Evolutionary conservation across 352 stramenopile species (phyloP).

Genomic region (Globisporangium middletonii): DNA sequence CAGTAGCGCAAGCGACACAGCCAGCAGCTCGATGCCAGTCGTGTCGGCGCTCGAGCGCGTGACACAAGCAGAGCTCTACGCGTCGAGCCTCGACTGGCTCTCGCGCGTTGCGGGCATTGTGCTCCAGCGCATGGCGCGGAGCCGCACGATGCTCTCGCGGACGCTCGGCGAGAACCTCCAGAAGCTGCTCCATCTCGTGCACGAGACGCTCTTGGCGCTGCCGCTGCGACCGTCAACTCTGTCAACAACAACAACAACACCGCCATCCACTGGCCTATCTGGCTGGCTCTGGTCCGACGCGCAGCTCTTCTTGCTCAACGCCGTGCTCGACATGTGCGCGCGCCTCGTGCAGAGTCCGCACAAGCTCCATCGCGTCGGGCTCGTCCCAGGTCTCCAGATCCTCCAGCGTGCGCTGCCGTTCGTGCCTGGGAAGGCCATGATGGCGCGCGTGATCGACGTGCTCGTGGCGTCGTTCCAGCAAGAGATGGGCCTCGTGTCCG

Average conservation of each 20-base stretch:
- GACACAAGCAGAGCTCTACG: conserved; percentile 31
- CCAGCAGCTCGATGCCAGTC: neutral
- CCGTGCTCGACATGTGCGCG: conserved; percentile 66
- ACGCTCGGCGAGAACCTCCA: conserved; percentile 75
- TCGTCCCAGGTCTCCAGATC: conserved; percentile 66
- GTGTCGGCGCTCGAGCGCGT: conserved; percentile 15
- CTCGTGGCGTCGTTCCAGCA: conserved; percentile 73
- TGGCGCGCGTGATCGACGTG: conserved; percentile 48
- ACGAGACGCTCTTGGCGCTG: conserved; percentile 51
- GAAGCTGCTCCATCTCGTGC: conserved; percentile 55
- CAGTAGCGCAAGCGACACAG: neutral
- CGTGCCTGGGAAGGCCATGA: conserved; percentile 25
- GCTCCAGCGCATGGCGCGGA: conserved; percentile 69
- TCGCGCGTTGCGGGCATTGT: conserved; percentile 62
- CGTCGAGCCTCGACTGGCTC: conserved; percentile 55
- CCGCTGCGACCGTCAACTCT: conserved; percentile 17
- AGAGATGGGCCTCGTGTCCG: conserved; percentile 59
- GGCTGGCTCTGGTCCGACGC: conserved; percentile 42
- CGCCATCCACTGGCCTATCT: conserved; percentile 11
- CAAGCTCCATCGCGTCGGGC: conserved; percentile 62
- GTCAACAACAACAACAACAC: neutral
- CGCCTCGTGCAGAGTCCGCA: conserved; percentile 74
- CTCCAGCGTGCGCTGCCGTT: conserved; percentile 54
- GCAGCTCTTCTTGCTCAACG: conserved; percentile 64
- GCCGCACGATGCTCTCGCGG: conserved; percentile 67